Base-by-base conservation (phyloP, 2,329 filamentous ascomycete species). In the Blastomyces gilchristii region DNA sequence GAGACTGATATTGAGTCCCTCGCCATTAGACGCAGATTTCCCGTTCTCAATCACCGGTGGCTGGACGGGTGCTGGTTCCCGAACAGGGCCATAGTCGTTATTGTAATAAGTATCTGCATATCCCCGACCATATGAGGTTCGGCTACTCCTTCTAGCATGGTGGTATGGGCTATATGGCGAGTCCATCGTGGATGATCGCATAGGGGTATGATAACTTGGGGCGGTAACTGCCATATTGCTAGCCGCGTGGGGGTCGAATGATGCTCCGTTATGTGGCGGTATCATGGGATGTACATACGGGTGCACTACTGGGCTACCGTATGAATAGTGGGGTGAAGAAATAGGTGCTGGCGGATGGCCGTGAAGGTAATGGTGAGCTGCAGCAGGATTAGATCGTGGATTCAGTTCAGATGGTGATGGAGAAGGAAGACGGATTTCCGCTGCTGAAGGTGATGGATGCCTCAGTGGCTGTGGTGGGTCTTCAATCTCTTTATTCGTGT, bases 281-380 rank as follows among this genome's bases (percentile, higher is more conserved):
- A 76, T 72, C 64, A 68, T 67, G 28, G 74, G 72, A 53, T 74
- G 73, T 54, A 70, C 71, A 67, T 77, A 75, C n/a, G 70, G 68
- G 61, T 71, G 71, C 57, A 73, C 70, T 57, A 75, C 70, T 28
- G 76, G 75, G 58, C 71, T 75, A 9, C 63, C 57, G 63, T 68
- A 67, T 31, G 66, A 58, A 61, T 64, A 67, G 61, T 68, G 64
- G 4, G 65, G 65, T 31, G 69, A 67, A 45, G 62, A 52, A 31
- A 61, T 60, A 62, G 66, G 68, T 1, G 68, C 65, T 4, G 71
- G 68, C 50, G 69, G 68, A 39, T 63, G 65, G 9, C 3, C 39
- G 57, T 47, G 57, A 34, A 41, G 39, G 25, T 59, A 59, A 50
- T 70, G 67, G 31, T 67, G 66, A 49, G 67, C 65, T 52, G 69